A percentile compares a stretch with the other conserved stretches of the same genome.
These are phyloP conservation scores for Trichosporon sp. DNA, from an alignment of 1,284 basidiomycete genomes.

Conservation along the genomic window DNA sequence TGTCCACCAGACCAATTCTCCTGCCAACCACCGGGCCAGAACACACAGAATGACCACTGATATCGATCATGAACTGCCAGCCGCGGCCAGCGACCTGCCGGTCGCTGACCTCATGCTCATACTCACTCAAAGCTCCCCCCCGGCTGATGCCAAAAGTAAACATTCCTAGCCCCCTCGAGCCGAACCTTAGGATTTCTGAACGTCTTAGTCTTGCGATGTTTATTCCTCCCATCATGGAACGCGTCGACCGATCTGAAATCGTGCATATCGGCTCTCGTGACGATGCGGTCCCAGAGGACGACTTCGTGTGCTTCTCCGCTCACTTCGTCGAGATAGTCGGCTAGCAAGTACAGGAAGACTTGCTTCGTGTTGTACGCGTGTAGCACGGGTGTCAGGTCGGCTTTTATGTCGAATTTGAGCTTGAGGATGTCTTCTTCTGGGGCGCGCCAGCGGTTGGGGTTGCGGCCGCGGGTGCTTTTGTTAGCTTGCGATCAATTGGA, in stretches of 20 bases:
- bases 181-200: conserved; percentile 24
- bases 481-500: neutral
- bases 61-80: too few species aligned
- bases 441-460: conserved; percentile 32
- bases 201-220: conserved; percentile 7
- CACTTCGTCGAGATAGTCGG: conserved; percentile 33
- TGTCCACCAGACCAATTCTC: too few species aligned
- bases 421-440: conserved; percentile 43
- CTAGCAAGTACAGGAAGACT: conserved; percentile 48
- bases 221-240: conserved; percentile 18
- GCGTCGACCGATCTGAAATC: conserved; percentile 39
- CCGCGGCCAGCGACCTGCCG: too few species aligned
- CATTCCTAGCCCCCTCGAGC: conserved; percentile 41
- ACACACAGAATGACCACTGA: too few species aligned
- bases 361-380: conserved; percentile 50
- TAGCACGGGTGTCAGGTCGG: conserved; percentile 46
- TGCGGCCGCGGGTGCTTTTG: conserved; percentile 33
- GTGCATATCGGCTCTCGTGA: conserved; percentile 33
- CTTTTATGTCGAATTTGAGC: conserved; percentile 44
- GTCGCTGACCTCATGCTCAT: too few species aligned
- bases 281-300: conserved; percentile 49
- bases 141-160: conserved; percentile 43
- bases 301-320: conserved; percentile 36
- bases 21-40: too few species aligned
- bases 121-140: conserved; percentile 46